Evolutionary conservation across 768 basidiomycete genomes (phyloP).

Genomic region (Auriculariales sp.): DNA sequence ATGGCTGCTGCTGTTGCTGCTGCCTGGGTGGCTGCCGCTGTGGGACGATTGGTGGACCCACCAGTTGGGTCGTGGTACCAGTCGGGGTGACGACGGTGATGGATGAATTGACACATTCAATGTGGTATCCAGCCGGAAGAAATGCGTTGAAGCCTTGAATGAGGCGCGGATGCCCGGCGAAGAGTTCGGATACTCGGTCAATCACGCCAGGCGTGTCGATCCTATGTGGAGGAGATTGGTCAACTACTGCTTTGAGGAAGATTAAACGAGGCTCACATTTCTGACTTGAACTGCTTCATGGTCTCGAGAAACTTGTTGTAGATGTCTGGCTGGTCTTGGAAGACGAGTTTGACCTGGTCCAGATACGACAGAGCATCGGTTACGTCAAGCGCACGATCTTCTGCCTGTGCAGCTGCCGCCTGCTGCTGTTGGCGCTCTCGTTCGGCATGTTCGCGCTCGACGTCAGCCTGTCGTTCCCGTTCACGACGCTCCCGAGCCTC

Average conservation of each 20-base stretch:
- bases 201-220: slow-evolving; percentile 36
- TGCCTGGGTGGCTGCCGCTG: slow-evolving; percentile 1
- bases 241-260: slow-evolving; percentile 8
- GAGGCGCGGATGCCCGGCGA: slow-evolving; percentile 28
- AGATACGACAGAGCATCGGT: slow-evolving; percentile 24
- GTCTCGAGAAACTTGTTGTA: slow-evolving; percentile 25
- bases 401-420: too few species aligned
- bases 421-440: too few species aligned
- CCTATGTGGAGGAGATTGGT: slow-evolving; percentile 17
- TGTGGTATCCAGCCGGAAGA: slow-evolving; percentile 30
- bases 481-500: too few species aligned
- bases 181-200: slow-evolving; percentile 31
- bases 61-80: slow-evolving; percentile 15
- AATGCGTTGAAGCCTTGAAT: slow-evolving; percentile 38
- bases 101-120: slow-evolving; percentile 4
- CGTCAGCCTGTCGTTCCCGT: too few species aligned
- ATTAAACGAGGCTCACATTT: slow-evolving; percentile 5
- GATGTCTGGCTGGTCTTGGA: slow-evolving; percentile 22
- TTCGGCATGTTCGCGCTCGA: too few species aligned
- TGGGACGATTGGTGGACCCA: slow-evolving; percentile 5
- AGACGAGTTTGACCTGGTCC: slow-evolving; percentile 25
- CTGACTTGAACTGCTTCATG: slow-evolving; percentile 33
- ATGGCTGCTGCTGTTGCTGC: not conserved
- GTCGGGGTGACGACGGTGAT: slow-evolving; percentile 21
- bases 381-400: slow-evolving; percentile 18